Evolutionary conservation across 169 alveolate genomes (phyloP).

Genomic region (Plasmodium falciparum): DNA sequence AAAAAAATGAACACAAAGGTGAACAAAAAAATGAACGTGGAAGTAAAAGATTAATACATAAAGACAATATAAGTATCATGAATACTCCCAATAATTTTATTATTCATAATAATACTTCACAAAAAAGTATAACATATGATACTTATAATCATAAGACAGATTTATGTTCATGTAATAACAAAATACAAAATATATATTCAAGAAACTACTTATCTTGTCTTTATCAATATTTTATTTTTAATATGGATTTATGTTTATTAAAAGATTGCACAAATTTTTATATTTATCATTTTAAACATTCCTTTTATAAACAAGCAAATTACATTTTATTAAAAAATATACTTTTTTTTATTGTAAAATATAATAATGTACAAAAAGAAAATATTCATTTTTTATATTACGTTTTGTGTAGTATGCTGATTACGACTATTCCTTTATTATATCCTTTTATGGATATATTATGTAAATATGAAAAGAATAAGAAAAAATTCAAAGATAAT

Average conservation of each 20-base stretch:
- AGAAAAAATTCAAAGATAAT: no score
- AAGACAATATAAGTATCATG: no score
- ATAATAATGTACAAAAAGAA: constrained; percentile 1
- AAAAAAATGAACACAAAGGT: no score
- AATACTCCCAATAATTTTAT: no score
- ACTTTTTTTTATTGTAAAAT: constrained; percentile 5
- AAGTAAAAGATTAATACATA: no score
- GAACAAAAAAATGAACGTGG: no score
- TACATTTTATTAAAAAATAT: constrained; percentile 21
- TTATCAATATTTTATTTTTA: constrained; percentile 24
- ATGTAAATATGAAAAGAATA: no score
- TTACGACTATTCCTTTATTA: constrained; percentile 5
- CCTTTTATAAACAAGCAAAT: constrained; percentile 16
- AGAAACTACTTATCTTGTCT: not conserved
- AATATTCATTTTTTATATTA: constrained; percentile 26
- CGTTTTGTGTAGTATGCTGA: constrained; percentile 21
- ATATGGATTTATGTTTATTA: constrained; percentile 14
- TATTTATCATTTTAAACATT: constrained; percentile 16
- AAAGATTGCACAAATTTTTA: constrained; percentile 30
- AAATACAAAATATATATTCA: no score
- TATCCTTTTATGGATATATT: not conserved
- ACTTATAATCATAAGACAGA: no score
- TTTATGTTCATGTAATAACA: no score
- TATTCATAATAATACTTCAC: no score
- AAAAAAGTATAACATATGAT: no score